Evolutionary conservation across 2,329 filamentous ascomycete genomes (phyloP), one percentile per base, ranked within the genome.

Genomic region (Colletotrichum sp.): DNA sequence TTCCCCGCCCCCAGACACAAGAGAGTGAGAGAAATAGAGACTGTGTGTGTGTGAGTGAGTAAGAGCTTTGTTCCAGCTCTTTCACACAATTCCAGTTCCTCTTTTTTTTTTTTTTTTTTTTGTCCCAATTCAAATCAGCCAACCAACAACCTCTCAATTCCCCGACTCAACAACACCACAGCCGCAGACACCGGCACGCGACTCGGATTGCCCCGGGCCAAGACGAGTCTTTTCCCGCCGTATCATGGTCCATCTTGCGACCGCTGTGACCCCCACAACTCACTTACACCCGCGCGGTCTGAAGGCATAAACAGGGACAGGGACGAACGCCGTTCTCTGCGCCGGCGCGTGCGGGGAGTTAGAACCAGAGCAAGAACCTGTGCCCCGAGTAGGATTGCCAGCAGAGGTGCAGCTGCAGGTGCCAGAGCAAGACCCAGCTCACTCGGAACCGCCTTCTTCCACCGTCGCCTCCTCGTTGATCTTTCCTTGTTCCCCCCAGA

Each of bases 391-490:
- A 52, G n/a, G 44, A 52, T 12, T 13, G 12, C 18, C 9, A 52
- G 44, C 44, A 52, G 44, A 52, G n/a, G 10, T 52, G n/a, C 44
- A 49, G 44, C 18, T 49, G 44, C 44, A 52, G 44, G 44, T 52
- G 44, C 44, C n/a, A 52, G 44, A 52, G n/a, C 44, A 52, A 7
- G 44, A 75, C 32, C 52, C 71, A 71, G 62, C 72, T 67, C 52
- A 62, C 67, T 67, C 67, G 66, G 62, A 30, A 66, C 71, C 36
- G 75, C 66, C 66, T 21, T 63, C 75, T 59, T 60, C 69, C 39
- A 55, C 69, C 24, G 36, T 65, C 67, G 72, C 74, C 78, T 78
- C 80, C 77, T 72, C 76, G 79, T 81, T 79, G 78, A 81, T 81
- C 76, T 78, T 81, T 79, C 74, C 79, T 77, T 79, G 52, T 60